Evolutionary conservation across 2,329 filamentous ascomycete species (phyloP).

Genomic region (Penicillium sp.): DNA sequence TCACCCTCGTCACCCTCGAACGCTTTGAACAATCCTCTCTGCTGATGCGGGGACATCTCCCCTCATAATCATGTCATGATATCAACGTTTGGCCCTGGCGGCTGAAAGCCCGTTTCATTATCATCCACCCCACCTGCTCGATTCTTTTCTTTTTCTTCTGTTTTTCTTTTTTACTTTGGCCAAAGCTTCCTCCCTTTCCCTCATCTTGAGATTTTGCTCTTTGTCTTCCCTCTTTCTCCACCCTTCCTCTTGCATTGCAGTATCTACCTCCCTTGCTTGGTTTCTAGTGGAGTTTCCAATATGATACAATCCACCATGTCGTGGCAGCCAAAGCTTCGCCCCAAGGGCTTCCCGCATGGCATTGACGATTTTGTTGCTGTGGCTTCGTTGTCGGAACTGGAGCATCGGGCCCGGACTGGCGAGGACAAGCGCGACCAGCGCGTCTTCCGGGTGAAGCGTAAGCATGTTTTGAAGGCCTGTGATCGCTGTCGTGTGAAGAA

Average conservation of each 20-base stretch:
- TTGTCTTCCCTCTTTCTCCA: slow-evolving; percentile 1
- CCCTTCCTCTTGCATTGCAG: not conserved
- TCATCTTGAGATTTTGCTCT: not conserved
- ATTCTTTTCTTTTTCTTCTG: slow-evolving; percentile 2
- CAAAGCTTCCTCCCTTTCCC: slow-evolving; percentile 3
- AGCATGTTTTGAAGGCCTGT: slow-evolving; percentile 40
- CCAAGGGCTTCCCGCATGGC: slow-evolving; percentile 32
- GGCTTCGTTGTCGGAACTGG: slow-evolving; percentile 26
- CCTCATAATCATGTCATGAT: slow-evolving; percentile 11
- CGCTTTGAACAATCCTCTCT: slow-evolving; percentile 18
- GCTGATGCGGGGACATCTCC: slow-evolving; percentile 20
- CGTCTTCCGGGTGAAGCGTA: slow-evolving; percentile 37
- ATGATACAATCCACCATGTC: slow-evolving; percentile 30
- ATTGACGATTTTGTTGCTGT: slow-evolving; percentile 28
- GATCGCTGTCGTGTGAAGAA: slow-evolving; percentile 42
- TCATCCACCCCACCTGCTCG: slow-evolving; percentile 18
- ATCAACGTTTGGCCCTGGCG: slow-evolving; percentile 12
- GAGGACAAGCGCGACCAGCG: slow-evolving; percentile 34
- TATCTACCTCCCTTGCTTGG: slow-evolving; percentile 1
- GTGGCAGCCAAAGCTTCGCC: slow-evolving; percentile 33
- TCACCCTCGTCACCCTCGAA: not conserved
- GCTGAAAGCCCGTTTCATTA: slow-evolving; percentile 8
- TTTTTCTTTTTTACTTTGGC: slow-evolving; percentile 2
- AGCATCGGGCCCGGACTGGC: slow-evolving; percentile 21
- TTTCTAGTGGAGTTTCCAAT: not conserved